Evolutionary conservation across 441 rosid genomes (phyloP).

Genomic region (Erodium chrysanthum): DNA sequence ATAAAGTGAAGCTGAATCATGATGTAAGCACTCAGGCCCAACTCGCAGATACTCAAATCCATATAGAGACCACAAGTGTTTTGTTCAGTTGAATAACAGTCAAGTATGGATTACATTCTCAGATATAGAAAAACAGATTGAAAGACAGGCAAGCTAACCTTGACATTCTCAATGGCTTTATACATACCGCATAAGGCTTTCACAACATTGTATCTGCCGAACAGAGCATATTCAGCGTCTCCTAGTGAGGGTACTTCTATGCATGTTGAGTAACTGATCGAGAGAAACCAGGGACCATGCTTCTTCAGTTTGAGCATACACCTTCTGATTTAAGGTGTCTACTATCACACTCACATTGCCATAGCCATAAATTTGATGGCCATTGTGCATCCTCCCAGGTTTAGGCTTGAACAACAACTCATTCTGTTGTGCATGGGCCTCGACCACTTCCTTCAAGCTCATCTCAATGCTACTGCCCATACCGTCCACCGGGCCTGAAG

Average conservation of each 20-base stretch:
- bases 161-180: background rate
- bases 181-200: background rate
- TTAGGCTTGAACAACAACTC: conserved; percentile 69
- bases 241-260: conserved; percentile 32
- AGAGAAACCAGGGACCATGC: conserved; percentile 56
- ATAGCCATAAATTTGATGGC: conserved; percentile 78
- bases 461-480: conserved; percentile 24
- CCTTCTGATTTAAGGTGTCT: conserved; percentile 56
- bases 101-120: background rate
- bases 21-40: no score
- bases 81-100: background rate
- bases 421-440: conserved; percentile 65
- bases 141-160: background rate
- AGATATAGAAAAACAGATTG: background rate
- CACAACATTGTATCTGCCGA: background rate
- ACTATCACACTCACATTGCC: conserved; percentile 65
- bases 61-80: no score
- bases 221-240: conserved; percentile 21
- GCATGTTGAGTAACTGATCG: conserved; percentile 56
- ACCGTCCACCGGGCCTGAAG: conserved; percentile 22
- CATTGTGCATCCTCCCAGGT: conserved; percentile 67
- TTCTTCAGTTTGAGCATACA: conserved; percentile 60
- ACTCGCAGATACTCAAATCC: no score
- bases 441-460: conserved; percentile 73
- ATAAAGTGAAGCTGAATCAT: no score